Evolutionary conservation across 2,329 filamentous ascomycete genomes (phyloP).

Genomic region (Phyllosticta citrichinensis): DNA sequence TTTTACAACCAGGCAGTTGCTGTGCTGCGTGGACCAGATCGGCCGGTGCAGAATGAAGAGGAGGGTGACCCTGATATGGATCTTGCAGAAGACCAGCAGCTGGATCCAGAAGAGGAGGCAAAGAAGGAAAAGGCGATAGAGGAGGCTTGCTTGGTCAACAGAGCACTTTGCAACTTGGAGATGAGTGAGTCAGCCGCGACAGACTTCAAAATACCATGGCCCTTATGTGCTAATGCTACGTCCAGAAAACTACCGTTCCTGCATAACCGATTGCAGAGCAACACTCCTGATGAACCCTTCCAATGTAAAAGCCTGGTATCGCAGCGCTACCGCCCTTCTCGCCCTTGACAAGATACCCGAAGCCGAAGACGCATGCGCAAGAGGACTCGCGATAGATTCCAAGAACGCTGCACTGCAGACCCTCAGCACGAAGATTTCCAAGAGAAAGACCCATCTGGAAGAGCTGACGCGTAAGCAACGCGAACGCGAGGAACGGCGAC

Average conservation of each 20-base stretch:
- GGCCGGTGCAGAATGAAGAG: slow-evolving; percentile 37
- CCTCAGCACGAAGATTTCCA: slow-evolving; percentile 54
- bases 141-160: slow-evolving; percentile 74
- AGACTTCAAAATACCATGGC: background rate
- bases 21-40: slow-evolving; percentile 54
- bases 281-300: slow-evolving; percentile 66
- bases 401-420: slow-evolving; percentile 56
- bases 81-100: slow-evolving; percentile 35
- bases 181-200: slow-evolving; percentile 46
- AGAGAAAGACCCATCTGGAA: slow-evolving; percentile 46
- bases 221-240: background rate
- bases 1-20: slow-evolving; percentile 84
- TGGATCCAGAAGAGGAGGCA: slow-evolving; percentile 49
- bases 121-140: slow-evolving; percentile 53
- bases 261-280: slow-evolving; percentile 72
- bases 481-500: slow-evolving; percentile 45
- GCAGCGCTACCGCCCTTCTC: slow-evolving; percentile 67
- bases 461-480: slow-evolving; percentile 47
- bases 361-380: slow-evolving; percentile 67
- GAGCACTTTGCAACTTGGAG: slow-evolving; percentile 81
- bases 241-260: slow-evolving; percentile 72
- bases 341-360: slow-evolving; percentile 69
- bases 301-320: slow-evolving; percentile 88
- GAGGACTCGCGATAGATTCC: slow-evolving; percentile 63
- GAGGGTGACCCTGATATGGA: slow-evolving; percentile 37